phyloP scores from a whole-genome alignment of 495 filamentous ascomycete genomes.

The Chaetomium fimeti region DNA sequence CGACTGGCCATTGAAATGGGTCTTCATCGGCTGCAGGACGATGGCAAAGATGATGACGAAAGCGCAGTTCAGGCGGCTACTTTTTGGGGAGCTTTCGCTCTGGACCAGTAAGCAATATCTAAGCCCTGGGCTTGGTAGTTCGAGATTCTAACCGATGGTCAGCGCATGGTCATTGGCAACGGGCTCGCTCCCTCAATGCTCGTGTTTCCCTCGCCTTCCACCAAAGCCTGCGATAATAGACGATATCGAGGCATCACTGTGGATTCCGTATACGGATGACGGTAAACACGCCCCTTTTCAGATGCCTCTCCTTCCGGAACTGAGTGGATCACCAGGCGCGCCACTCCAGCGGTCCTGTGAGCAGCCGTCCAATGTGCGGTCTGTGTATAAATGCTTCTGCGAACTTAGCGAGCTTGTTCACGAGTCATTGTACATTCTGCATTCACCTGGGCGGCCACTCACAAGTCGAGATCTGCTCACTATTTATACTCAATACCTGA shows the following conservation, averaged over 20 bases:
- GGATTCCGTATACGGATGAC: conserved; percentile 60
- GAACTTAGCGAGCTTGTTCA: conserved; percentile 67
- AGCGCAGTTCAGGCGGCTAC: conserved; percentile 64
- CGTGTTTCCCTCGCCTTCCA: conserved; percentile 54
- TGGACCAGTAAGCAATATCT: conserved; percentile 60
- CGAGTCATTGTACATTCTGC: conserved; percentile 61
- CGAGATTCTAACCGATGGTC: conserved; percentile 7
- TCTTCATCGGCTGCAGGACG: conserved; percentile 51
- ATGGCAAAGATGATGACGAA: conserved; percentile 50
- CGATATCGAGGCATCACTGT: conserved; percentile 52
- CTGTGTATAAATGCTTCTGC: conserved; percentile 60
- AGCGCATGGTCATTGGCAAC: conserved; percentile 65
- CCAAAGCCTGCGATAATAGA: conserved; percentile 58
- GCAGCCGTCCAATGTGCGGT: conserved; percentile 56
- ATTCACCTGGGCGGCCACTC: conserved; percentile 58
- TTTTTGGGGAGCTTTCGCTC: conserved; percentile 68
- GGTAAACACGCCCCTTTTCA: conserved; percentile 37
- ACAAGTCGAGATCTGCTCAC: conserved; percentile 56
- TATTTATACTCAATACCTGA: conserved; percentile 58
- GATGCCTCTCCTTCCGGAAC: conserved; percentile 12
- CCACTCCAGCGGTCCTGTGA: conserved; percentile 50
- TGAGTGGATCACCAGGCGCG: conserved; percentile 36
- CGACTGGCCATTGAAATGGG: conserved; percentile 66
- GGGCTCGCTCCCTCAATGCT: conserved; percentile 62
- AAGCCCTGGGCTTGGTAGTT: not conserved